Evolutionary conservation across 495 filamentous ascomycete species (phyloP).

Genomic region (Penicillium robsamsonii): DNA sequence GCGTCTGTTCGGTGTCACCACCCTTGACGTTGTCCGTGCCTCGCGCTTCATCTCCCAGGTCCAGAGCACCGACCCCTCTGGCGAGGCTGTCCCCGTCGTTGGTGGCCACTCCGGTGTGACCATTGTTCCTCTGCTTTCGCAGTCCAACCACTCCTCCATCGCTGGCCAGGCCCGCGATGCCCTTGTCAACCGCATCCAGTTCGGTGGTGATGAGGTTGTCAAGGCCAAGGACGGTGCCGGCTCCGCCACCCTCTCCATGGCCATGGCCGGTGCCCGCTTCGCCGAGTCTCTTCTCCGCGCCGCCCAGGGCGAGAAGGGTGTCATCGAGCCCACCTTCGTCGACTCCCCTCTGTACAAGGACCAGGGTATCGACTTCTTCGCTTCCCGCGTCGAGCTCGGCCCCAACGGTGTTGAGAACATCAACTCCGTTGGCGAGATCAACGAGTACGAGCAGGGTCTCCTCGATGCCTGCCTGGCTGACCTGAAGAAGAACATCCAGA

Average conservation of each 20-base stretch:
- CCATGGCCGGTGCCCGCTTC: slow-evolving; percentile 96
- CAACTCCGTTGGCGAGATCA: slow-evolving; percentile 75
- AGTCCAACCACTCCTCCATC: slow-evolving; percentile 84
- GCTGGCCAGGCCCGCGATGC: slow-evolving; percentile 67
- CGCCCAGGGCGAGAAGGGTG: slow-evolving; percentile 88
- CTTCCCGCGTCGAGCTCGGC: slow-evolving; percentile 89
- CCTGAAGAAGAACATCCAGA: slow-evolving; percentile 85
- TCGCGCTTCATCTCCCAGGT: slow-evolving; percentile 94
- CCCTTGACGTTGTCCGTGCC: slow-evolving; percentile 96
- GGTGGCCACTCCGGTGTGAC: slow-evolving; percentile 97
- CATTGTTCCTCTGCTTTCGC: slow-evolving; percentile 95
- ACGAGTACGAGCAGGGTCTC: slow-evolving; percentile 82
- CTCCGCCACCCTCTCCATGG: slow-evolving; percentile 98
- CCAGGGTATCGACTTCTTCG: slow-evolving; percentile 93
- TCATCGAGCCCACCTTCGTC: slow-evolving; percentile 95
- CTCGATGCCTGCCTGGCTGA: slow-evolving; percentile 79
- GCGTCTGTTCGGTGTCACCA: slow-evolving; percentile 98
- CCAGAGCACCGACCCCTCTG: slow-evolving; percentile 82
- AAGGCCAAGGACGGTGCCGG: slow-evolving; percentile 98
- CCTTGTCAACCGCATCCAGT: slow-evolving; percentile 94
- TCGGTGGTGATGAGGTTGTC: slow-evolving; percentile 99
- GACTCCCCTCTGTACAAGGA: slow-evolving; percentile 97
- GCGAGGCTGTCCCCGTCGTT: slow-evolving; percentile 91
- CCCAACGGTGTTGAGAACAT: slow-evolving; percentile 96
- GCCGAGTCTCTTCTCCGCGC: slow-evolving; percentile 93